Percentiles rank a stretch among this genome's conserved stretches.
These are phyloP conservation scores for Fusarium guadeloupense DNA, from an alignment of 2,329 filamentous ascomycete species.

Conservation along the genomic window DNA sequence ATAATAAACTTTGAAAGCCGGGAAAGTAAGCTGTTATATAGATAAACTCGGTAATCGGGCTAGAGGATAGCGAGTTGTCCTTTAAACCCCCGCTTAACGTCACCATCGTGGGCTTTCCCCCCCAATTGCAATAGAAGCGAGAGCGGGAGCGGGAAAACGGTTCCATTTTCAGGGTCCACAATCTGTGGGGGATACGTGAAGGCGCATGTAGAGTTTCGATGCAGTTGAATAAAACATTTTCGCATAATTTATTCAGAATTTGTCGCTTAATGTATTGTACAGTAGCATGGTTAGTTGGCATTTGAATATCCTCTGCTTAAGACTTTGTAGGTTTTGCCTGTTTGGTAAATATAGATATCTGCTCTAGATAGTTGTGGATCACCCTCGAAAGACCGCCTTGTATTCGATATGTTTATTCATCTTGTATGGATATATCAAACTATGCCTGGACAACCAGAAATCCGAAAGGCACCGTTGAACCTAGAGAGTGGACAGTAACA, in stretches of 20 bases:
- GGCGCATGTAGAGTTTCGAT: background rate
- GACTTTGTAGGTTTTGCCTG: no score
- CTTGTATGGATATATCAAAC: conserved; percentile 3
- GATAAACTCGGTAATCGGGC: conserved; percentile 28
- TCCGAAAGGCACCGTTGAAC: background rate
- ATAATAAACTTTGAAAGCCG: background rate
- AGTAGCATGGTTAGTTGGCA: no score
- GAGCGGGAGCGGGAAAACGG: conserved; percentile 5
- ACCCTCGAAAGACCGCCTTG: no score
- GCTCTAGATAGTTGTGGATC: no score
- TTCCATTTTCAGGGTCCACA: conserved; percentile 16
- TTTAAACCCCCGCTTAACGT: conserved; percentile 29
- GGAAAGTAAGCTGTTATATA: conserved; percentile 13
- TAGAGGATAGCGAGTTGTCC: conserved; percentile 28
- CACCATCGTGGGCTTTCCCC: conserved; percentile 7
- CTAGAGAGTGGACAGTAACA: conserved; percentile 33
- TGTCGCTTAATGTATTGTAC: no score
- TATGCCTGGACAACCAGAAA: conserved; percentile 11
- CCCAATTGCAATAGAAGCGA: background rate
- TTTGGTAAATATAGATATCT: no score
- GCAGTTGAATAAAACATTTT: no score
- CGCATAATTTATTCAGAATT: no score
- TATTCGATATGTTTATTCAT: background rate
- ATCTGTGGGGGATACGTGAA: conserved; percentile 23
- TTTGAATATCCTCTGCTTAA: no score